Evolutionary conservation across 441 rosid species (phyloP), one percentile per base, ranked within the genome.

Genomic region (Geranium incanum): DNA sequence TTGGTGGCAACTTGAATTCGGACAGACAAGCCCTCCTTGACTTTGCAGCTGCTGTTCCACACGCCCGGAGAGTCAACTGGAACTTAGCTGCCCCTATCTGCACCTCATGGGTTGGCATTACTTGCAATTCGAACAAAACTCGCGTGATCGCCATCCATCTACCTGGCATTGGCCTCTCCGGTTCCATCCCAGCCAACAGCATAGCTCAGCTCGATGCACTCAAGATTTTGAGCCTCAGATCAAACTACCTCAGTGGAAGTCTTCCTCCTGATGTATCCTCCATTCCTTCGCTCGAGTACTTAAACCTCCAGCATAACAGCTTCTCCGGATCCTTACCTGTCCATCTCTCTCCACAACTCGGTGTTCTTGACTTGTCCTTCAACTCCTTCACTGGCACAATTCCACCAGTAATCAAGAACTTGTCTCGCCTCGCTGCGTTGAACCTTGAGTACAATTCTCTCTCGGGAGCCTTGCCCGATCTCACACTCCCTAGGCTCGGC

Each of bases 51-150:
- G 72, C 79, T 36, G 85, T 86, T 13, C 85, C 87, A 45, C 88
- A 84, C 71, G 84, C 78, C 72, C 81, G 84, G 52, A 86, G 80
- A 59, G 85, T 88, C 50, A 86, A 86, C 78, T 88, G 92, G 90
- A 82, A 82, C 76, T 72, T 77, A 57, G 62, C 78, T 28, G 37
- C 77, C n/a, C 72, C 85, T 12, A 68, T 85, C 66, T 88, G 92
- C 80, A 68, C 72, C 41, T 85, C 86, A 12, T 88, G 92, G 92
- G 66, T 84, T 3, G 90, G 92, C 48, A 79, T 88, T 28, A 72
- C 85, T 21, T 88, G 92, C 69, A 79, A 82, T 62, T 9, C 36
- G 7, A 70, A 70, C 65, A 70, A 72, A 60, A 76, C 69, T 18
- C 71, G 76, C 21, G 90, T 88, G 69, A 71, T 82, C 4, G 79